Base-by-base conservation (phyloP, 345 rosid genomes). In the Moringa oleifera region DNA sequence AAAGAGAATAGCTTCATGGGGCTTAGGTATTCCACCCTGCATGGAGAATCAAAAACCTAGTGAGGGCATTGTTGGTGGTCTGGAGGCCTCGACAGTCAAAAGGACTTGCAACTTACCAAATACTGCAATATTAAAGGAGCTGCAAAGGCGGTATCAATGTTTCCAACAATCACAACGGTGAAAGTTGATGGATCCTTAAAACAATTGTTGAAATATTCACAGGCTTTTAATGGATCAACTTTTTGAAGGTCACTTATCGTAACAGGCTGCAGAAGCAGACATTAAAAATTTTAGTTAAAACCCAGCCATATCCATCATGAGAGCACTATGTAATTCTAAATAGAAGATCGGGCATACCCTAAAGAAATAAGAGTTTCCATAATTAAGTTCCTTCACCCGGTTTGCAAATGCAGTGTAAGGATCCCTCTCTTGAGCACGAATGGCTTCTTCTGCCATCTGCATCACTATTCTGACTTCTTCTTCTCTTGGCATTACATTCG, bases 131-230 rank as follows among this genome's bases (percentile, higher is more conserved):
- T 77, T 68, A 92, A 69, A 76, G 96, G 95, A 70, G 87, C 67
- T 28, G 95, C 86, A 45, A 68, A 73, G 22, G 76, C 56, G 49
- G 91, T 93, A 71, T 87, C 78, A 20, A 87, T 81, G 75, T 85
- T 87, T 81, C 98, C 98, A 55, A 92, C 95, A 56, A 92, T 84
- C 68, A 85, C 91, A 22, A 89, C 85, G 24, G 98, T 87, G 68
- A 89, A 89, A 62, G 84, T 82, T 62, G 98, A 89, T 71, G 96
- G 96, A 82, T 92, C 96, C 83, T 80, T 85, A 70, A 87, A 89
- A 77, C 98, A 89, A 71, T 68, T 66, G 71, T 79, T 92, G 75
- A 89, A 92, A 76, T 87, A 92, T 57, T 89, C 93, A 33, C 98
- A 92, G 45, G 95, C 95, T 71, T 83, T 87, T 33, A 81, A n/a